Evolutionary conservation across 148 eudicot genomes (phyloP), one percentile per base, ranked within the genome.

Genomic region (Heliamphora exappendiculata): DNA sequence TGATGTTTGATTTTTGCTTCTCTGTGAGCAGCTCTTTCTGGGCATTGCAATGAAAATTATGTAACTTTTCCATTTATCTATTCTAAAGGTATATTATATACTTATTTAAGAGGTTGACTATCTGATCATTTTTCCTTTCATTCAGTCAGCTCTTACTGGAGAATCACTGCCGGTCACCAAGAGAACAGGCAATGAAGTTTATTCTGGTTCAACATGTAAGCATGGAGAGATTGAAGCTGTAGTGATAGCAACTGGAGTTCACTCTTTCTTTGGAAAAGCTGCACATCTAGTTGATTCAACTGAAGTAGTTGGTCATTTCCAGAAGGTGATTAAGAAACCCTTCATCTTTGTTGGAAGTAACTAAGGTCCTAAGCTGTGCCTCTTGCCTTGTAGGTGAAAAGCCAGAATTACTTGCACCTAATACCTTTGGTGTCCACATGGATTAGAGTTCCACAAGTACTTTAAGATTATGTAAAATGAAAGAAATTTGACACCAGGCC

Each of bases 91-190:
- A 41, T 10, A 7, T 74, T 51, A 45, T 26, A 44, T 14, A 44
- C 11, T 62, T 64, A 62, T 11, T 19, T 33, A 57, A 73, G 22
- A 14, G 58, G 19, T 44, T 47, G 28, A 54, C 45, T 24, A 73
- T 74, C 59, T 63, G 59, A 66, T 82, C 16, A 3, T 20, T 62
- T 63, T 63, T 47, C 41, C 3, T 54, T 72, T 29, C 51, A 7
- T 83, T 74, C 88, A 90, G 94, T 90, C 94, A 68, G 90, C 91
- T 73, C 90, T 90, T 55, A 90, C 94, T 29, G 94, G 91, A 76
- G 94, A 88, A 79, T 90, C 94, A 59, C 75, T 90, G 72, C 85
- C 94, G 3, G 88, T 88, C 55, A 85, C 94, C 78, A 90, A 87
- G 78, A 88, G 58, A 81, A 81, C 86, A 24, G 90, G 94, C 7